Percentiles rank a stretch among this genome's conserved stretches.
These are phyloP conservation scores for Sarcomyxa edulis DNA, from an alignment of 768 basidiomycete species.

Conservation along the genomic window DNA sequence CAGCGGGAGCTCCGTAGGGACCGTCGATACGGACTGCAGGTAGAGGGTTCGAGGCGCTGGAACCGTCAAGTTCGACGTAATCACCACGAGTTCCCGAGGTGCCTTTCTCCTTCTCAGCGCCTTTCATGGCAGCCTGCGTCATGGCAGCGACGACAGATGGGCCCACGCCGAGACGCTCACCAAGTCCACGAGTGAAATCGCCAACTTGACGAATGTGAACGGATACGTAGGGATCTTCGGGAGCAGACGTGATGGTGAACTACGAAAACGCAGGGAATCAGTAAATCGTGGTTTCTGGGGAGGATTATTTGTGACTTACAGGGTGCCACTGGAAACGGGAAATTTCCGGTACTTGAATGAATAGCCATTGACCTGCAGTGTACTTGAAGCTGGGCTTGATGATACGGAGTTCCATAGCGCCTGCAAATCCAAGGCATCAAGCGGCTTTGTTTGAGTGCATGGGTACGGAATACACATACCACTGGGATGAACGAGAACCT, in stretches of 20 bases:
- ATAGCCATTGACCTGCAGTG: constrained; percentile 88
- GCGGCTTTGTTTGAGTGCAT: constrained; percentile 2
- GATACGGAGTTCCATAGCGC: constrained; percentile 92
- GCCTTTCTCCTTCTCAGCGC: constrained; percentile 53
- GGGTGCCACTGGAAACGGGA: constrained; percentile 91
- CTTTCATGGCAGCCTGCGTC: constrained; percentile 76
- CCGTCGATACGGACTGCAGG: constrained; percentile 81
- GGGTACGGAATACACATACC: constrained; percentile 38
- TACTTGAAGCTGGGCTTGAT: constrained; percentile 90
- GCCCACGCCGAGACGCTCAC: constrained; percentile 80
- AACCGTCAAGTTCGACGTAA: constrained; percentile 72
- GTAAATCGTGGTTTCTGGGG: constrained; percentile 3
- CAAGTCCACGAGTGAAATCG: constrained; percentile 80
- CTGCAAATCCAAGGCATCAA: constrained; percentile 25
- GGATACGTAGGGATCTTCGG: constrained; percentile 90
- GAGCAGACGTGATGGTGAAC: constrained; percentile 95
- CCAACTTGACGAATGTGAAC: constrained; percentile 93
- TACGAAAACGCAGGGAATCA: constrained; percentile 25
- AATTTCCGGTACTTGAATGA: constrained; percentile 83
- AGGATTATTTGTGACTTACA: constrained; percentile 42
- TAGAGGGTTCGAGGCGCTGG: constrained; percentile 42
- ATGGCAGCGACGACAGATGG: constrained; percentile 72
- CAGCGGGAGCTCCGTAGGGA: constrained; percentile 90
- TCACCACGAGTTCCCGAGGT: constrained; percentile 57
- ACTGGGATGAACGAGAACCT: constrained; percentile 86